phyloP scores from a whole-genome alignment of 176 grass and related monocot species.

The Zoysia pacifica region DNA sequence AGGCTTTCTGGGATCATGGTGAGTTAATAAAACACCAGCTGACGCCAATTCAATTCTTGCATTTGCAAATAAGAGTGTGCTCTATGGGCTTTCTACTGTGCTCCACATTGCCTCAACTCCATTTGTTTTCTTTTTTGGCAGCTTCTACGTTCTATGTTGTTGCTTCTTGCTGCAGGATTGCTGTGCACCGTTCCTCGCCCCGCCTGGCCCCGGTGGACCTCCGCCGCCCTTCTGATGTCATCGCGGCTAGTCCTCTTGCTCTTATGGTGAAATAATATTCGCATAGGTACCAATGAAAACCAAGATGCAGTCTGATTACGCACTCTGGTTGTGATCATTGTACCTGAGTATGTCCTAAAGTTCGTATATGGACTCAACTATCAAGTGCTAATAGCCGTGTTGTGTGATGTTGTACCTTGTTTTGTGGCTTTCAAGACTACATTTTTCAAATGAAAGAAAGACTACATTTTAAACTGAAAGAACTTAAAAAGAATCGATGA shows the following conservation, averaged over 20 bases:
- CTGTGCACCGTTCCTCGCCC: slow-evolving; percentile 36
- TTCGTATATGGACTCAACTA: background rate
- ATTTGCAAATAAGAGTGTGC: background rate
- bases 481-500: background rate
- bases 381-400: background rate
- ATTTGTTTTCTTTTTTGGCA: background rate
- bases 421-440: background rate
- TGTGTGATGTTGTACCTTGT: background rate
- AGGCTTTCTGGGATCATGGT: slow-evolving; percentile 50
- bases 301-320: background rate
- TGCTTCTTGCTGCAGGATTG: slow-evolving; percentile 57
- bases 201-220: slow-evolving; percentile 33
- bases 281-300: no score
- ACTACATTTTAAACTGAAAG: no score
- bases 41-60: background rate
- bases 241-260: background rate
- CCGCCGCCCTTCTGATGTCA: slow-evolving; percentile 42
- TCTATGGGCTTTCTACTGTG: background rate
- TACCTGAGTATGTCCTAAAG: background rate
- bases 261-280: slow-evolving; percentile 11
- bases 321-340: background rate
- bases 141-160: slow-evolving; percentile 50
- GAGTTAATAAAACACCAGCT: background rate
- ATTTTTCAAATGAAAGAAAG: background rate
- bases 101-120: background rate